These are phyloP conservation scores for Penicillium alfredii DNA, from an alignment of 495 filamentous ascomycete species.

Conservation along the genomic window DNA sequence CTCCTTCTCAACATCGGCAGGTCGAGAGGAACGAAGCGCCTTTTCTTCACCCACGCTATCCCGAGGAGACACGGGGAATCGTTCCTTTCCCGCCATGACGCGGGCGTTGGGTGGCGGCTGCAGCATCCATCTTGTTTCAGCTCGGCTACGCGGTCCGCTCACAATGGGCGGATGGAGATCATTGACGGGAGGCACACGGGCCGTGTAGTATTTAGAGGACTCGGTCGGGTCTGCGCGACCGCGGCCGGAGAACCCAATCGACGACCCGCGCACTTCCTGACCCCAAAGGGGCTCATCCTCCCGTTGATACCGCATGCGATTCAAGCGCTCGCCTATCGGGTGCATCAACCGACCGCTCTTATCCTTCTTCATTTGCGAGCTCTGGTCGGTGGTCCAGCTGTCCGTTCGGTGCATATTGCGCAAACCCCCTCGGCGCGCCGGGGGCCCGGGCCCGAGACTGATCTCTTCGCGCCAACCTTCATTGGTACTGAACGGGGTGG, in stretches of 20 bases:
- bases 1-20: constrained; percentile 6
- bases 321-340: constrained; percentile 56
- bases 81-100: constrained; percentile 78
- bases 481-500: constrained; percentile 76
- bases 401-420: constrained; percentile 42
- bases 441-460: constrained; percentile 65
- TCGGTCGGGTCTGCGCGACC: constrained; percentile 35
- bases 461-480: constrained; percentile 84
- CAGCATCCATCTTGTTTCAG: constrained; percentile 81
- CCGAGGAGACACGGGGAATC: constrained; percentile 35
- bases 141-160: constrained; percentile 60
- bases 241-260: constrained; percentile 48
- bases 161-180: constrained; percentile 84
- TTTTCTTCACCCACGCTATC: constrained; percentile 13
- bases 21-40: constrained; percentile 12
- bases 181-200: constrained; percentile 74
- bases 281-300: constrained; percentile 85
- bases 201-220: constrained; percentile 54
- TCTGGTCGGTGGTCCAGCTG: constrained; percentile 42
- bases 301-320: constrained; percentile 68
- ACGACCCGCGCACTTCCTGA: constrained; percentile 41
- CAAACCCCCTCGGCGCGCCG: constrained; percentile 49
- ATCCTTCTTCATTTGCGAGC: constrained; percentile 25
- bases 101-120: constrained; percentile 79
- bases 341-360: constrained; percentile 28